A percentile compares a stretch with the other conserved stretches of the same genome.
These are phyloP conservation scores for Silene coronaria DNA, from an alignment of 179 eudicot genomes.

Conservation along the genomic window DNA sequence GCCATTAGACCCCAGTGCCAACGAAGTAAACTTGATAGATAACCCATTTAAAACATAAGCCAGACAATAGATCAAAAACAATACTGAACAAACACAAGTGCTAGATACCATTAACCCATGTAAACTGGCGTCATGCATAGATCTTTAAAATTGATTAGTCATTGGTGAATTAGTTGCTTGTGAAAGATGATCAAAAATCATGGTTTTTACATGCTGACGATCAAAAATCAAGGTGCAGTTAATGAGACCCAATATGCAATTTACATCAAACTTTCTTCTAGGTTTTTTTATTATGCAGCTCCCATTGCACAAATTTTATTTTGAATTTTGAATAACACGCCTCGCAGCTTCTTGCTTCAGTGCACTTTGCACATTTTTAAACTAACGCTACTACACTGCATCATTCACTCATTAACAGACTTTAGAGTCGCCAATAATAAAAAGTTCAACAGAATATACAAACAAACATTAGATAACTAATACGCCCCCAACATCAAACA, in stretches of 20 bases:
- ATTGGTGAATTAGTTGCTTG: no score
- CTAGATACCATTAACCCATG: no score
- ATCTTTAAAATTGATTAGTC: no score
- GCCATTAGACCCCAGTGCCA: conserved; percentile 1
- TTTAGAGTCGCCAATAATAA: neutral
- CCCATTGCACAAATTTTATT: neutral
- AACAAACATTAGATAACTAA: neutral
- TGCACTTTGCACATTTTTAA: neutral
- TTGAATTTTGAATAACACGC: neutral
- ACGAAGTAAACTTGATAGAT: neutral
- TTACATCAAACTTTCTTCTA: neutral
- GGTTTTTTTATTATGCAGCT: neutral
- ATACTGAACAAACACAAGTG: no score
- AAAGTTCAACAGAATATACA: neutral
- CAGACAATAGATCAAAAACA: no score
- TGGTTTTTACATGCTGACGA: no score
- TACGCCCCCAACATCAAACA: neutral
- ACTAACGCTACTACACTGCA: neutral
- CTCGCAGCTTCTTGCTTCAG: neutral
- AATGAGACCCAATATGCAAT: neutral
- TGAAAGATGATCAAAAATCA: neutral
- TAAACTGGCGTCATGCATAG: no score
- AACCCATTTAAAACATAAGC: no score
- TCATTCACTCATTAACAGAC: neutral
- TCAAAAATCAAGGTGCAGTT: neutral